Base-by-base conservation (phyloP, 148 eudicot species). In the Rhododendron molle region DNA sequence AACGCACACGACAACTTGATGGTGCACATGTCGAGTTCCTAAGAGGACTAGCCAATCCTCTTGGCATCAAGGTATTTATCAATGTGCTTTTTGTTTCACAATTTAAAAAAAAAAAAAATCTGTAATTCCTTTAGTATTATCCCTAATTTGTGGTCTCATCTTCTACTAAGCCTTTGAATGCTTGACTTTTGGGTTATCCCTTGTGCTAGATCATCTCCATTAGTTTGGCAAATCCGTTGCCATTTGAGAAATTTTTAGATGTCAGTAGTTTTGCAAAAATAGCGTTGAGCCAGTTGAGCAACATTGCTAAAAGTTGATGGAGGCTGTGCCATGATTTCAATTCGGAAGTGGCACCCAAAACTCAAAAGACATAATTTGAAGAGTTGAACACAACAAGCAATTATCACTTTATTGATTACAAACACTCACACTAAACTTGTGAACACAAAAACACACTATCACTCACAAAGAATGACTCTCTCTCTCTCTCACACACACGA, bases 21-120 rank as follows among this genome's bases (percentile, higher is more conserved):
- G 93, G 97, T 86, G 92, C 95, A n/a, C 95, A 94, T 87, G 94
- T 94, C 30, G 97, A 94, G 88, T 94, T 94, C 85, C 83, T 94
- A 47, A 82, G 94, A 88, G 97, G 97, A 81, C 87, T 94, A 60
- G 90, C 94, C 81, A 94, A 94, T 72, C 97, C 94, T 62, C 92
- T 93, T 26, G 97, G 97, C n/a, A 92, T 94, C 83, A 94, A 94
- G 97, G 96, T 94, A 88, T 30, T 72, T 83, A n/a, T 54, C 46
- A 79, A 32, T 85, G 76, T 47, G 40, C 32, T 86, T 52, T 44
- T 13, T 87, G 80, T 38, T 78, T 72, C 12, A 34, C 32, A 77
- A n/a, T 36, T 58, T 16, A 3, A 38, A 44, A 58, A 47, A 12
- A 58, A 47, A 12, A 26, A 49, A 49, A 62, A 47, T 10, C 18